Percentiles rank a stretch among this genome's conserved stretches.
Evolutionary conservation across 164 flowering plant species (phyloP).

Genomic region (Warburgia ugandensis): DNA sequence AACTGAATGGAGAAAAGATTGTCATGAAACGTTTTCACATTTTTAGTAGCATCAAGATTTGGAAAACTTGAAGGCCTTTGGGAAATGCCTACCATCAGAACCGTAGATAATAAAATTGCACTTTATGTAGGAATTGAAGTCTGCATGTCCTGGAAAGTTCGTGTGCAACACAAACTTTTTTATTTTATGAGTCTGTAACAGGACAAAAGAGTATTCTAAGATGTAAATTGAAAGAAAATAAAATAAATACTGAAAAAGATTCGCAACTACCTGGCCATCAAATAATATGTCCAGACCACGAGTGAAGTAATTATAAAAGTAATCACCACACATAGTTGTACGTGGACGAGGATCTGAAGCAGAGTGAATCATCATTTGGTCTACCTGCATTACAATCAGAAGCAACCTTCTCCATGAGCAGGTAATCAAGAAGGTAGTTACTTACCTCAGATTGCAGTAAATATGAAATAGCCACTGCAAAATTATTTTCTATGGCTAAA

Average conservation of each 20-base stretch:
- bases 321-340: slow-evolving; percentile 89
- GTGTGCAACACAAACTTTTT: slow-evolving; percentile 96
- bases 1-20: slow-evolving; percentile 26
- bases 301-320: slow-evolving; percentile 85
- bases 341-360: slow-evolving; percentile 89
- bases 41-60: no score
- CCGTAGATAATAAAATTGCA: slow-evolving; percentile 77
- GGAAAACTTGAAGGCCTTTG: background rate
- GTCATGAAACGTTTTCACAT: no score
- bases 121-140: slow-evolving; percentile 90
- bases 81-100: slow-evolving; percentile 30
- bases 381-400: slow-evolving; percentile 49
- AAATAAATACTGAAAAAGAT: background rate
- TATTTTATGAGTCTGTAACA: slow-evolving; percentile 73
- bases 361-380: slow-evolving; percentile 98
- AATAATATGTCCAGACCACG: slow-evolving; percentile 95
- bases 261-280: slow-evolving; percentile 76
- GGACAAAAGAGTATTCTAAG: background rate
- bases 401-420: background rate
- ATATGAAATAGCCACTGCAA: no score
- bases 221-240: background rate
- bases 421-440: no score
- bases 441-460: no score
- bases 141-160: slow-evolving; percentile 95
- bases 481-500: no score